Evolutionary conservation across 1,139 yeast species (phyloP).

Genomic region (Pneumocystis carinii): DNA sequence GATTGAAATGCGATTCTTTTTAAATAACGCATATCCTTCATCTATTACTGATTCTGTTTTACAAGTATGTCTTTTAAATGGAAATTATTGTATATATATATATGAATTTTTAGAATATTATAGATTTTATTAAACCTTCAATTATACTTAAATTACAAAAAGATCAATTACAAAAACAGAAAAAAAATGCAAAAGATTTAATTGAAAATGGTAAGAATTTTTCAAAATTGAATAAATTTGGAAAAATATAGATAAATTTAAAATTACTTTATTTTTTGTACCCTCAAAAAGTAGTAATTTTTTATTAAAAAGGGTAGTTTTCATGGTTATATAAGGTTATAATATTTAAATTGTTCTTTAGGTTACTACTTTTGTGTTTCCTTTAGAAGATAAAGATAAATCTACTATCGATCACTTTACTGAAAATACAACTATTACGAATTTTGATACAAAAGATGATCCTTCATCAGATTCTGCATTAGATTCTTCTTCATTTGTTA

Average conservation of each 20-base stretch:
- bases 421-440: background rate
- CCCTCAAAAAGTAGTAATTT: background rate
- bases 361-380: background rate
- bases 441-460: background rate
- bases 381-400: background rate
- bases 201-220: conserved; percentile 2
- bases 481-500: background rate
- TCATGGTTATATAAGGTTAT: background rate
- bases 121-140: conserved; percentile 3
- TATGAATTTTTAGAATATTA: background rate
- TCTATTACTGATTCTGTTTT: conserved; percentile 2
- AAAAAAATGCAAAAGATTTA: conserved; percentile 4
- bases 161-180: conserved; percentile 3
- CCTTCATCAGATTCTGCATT: no score
- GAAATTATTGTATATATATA: background rate
- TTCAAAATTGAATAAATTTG: background rate
- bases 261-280: conserved; percentile 5
- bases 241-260: background rate
- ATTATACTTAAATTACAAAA: conserved; percentile 7
- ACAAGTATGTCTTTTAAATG: background rate
- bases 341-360: background rate
- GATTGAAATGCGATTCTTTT: conserved; percentile 7
- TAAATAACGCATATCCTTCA: background rate
- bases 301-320: background rate
- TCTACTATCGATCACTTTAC: background rate